These are phyloP conservation scores for Kodamaea laetipori DNA, from an alignment of 805 yeast genomes.

Conservation along the genomic window DNA sequence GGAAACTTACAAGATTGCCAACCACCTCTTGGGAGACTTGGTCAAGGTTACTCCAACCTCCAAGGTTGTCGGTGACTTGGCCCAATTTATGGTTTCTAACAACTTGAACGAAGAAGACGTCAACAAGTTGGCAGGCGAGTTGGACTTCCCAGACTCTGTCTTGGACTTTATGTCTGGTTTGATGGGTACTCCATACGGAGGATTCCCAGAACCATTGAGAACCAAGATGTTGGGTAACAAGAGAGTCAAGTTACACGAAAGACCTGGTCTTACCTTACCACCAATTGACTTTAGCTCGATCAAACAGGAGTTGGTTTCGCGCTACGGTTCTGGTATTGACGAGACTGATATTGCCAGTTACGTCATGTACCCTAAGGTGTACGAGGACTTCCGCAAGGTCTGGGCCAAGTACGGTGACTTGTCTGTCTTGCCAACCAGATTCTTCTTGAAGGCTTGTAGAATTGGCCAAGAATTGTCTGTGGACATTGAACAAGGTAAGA, in stretches of 20 bases:
- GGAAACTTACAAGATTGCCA: slow-evolving; percentile 90
- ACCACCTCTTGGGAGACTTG: slow-evolving; percentile 87
- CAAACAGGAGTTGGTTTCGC: slow-evolving; percentile 68
- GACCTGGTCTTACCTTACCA: slow-evolving; percentile 90
- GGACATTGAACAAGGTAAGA: slow-evolving; percentile 93
- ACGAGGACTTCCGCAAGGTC: slow-evolving; percentile 77
- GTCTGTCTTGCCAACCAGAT: slow-evolving; percentile 89
- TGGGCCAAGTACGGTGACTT: slow-evolving; percentile 85
- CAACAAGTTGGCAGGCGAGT: slow-evolving; percentile 77
- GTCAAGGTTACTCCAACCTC: slow-evolving; percentile 99
- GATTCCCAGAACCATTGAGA: slow-evolving; percentile 99
- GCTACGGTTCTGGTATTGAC: slow-evolving; percentile 71
- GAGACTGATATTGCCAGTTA: slow-evolving; percentile 94
- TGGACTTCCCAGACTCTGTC: slow-evolving; percentile 98
- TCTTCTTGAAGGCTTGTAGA: slow-evolving; percentile 83
- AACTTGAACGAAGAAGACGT: slow-evolving; percentile 86
- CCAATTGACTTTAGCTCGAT: slow-evolving; percentile 80
- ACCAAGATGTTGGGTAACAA: slow-evolving; percentile 86
- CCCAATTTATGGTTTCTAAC: slow-evolving; percentile 99
- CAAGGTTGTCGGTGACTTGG: slow-evolving; percentile 99
- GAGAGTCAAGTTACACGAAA: slow-evolving; percentile 82
- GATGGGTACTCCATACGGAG: slow-evolving; percentile 99
- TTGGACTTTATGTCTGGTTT: slow-evolving; percentile 98
- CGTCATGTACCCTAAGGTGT: slow-evolving; percentile 98
- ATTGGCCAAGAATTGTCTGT: slow-evolving; percentile 87